A percentile compares a stretch with the other conserved stretches of the same genome.
phyloP scores from a whole-genome alignment of 1,284 basidiomycete genomes.

The Abortiporus biennis region DNA sequence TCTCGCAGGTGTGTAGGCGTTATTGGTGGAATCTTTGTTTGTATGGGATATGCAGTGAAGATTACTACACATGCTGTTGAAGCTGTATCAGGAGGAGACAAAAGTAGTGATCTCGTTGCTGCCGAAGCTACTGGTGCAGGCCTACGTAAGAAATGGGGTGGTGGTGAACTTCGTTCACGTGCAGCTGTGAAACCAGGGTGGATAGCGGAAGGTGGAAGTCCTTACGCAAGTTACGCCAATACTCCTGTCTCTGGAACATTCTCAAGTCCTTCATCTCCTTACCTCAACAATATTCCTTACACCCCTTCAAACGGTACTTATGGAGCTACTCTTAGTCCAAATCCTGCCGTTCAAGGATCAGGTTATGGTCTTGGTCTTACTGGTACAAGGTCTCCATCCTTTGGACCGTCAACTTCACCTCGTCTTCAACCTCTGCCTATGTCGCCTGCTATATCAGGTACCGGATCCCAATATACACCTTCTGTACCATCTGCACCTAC shows the following conservation, averaged over 20 bases:
- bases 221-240: constrained; percentile 31
- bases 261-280: constrained; percentile 28
- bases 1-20: constrained; percentile 59
- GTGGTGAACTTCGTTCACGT: constrained; percentile 39
- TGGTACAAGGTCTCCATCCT: constrained; percentile 15
- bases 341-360: constrained; percentile 23
- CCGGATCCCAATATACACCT: constrained; percentile 20
- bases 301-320: constrained; percentile 5
- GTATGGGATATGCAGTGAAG: constrained; percentile 71
- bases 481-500: constrained; percentile 20
- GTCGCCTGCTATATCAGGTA: too few relatives aligned
- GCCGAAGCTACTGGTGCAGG: constrained; percentile 49
- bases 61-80: constrained; percentile 61
- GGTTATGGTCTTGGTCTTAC: constrained; percentile 29
- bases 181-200: constrained; percentile 35
- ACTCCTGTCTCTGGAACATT: constrained; percentile 32
- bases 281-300: constrained; percentile 14
- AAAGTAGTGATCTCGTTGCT: constrained; percentile 50
- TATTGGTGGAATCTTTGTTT: constrained; percentile 78
- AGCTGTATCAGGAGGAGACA: constrained; percentile 59
- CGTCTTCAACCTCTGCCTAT: constrained; percentile 3
- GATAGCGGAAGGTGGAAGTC: constrained; percentile 36
- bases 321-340: constrained; percentile 14
- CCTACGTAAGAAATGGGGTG: constrained; percentile 39
- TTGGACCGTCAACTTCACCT: constrained; percentile 19